Percentiles rank a stretch among this genome's conserved stretches.
Conservation (phyloP, 495 filamentous ascomycete species). For the Coniosporium apollinis region DNA sequence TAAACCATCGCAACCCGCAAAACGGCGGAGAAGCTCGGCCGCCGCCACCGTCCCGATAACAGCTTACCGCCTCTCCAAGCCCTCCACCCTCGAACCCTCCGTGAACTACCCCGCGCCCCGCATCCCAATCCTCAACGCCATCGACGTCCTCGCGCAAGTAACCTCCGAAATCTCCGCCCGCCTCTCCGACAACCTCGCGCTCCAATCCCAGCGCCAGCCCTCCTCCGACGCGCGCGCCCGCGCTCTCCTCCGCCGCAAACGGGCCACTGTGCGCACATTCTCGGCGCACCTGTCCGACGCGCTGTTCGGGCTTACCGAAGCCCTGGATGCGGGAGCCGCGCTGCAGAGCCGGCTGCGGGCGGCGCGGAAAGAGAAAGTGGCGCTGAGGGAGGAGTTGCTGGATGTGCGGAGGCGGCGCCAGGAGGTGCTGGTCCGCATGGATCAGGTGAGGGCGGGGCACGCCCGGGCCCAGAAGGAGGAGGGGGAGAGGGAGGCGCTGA, state of each 20-base stretch:
- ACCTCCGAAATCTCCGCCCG: constrained; percentile 1
- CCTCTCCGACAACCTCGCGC: background rate
- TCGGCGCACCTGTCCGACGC: background rate
- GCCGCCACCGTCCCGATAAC: constrained; percentile 1
- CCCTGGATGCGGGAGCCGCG: constrained; percentile 9
- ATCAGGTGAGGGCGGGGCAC: constrained; percentile 13
- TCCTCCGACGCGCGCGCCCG: background rate
- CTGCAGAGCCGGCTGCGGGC: constrained; percentile 65
- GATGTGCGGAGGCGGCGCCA: constrained; percentile 75
- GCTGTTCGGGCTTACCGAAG: constrained; percentile 1
- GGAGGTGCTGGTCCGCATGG: constrained; percentile 23
- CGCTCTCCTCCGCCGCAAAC: background rate
- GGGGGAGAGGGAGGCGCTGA: constrained; percentile 10
- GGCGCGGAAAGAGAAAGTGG: constrained; percentile 85
- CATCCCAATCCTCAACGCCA: constrained; percentile 1
- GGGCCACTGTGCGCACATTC: background rate
- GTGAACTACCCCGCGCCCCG: background rate
- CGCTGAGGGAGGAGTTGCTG: constrained; percentile 66
- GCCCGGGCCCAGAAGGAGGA: constrained; percentile 3
- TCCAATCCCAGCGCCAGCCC: background rate
- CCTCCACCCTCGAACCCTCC: background rate
- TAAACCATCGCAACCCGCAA: background rate
- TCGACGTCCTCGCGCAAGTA: constrained; percentile 4
- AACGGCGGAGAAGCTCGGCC: background rate
- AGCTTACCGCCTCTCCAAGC: constrained; percentile 1